Conservation (phyloP, 2,329 filamentous ascomycete species). For the Sclerotinia spermophila region DNA sequence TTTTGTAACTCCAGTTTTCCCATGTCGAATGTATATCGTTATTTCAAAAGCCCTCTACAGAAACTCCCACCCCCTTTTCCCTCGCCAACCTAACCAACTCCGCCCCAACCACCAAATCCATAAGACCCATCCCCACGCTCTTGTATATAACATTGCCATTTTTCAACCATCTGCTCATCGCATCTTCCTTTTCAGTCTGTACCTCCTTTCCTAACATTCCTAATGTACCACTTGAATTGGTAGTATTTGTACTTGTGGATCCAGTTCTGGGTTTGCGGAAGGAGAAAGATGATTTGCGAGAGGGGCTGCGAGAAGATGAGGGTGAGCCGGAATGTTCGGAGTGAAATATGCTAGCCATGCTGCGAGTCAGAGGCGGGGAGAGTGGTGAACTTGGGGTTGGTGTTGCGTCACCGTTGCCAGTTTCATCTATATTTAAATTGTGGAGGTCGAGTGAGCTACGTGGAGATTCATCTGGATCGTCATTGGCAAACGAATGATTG, state of each 20-base stretch:
- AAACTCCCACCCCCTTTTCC: conserved; percentile 52
- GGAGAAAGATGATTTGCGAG: conserved; percentile 25
- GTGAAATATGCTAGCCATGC: conserved; percentile 5
- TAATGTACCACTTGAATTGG: conserved; percentile 19
- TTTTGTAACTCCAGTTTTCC: neutral
- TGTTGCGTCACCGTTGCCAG: neutral
- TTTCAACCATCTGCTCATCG: conserved; percentile 53
- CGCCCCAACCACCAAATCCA: conserved; percentile 61
- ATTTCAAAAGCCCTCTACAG: conserved; percentile 49
- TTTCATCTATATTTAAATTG: neutral
- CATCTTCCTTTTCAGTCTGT: conserved; percentile 43
- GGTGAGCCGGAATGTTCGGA: neutral
- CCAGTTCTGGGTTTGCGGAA: conserved; percentile 19
- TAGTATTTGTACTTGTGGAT: conserved; percentile 20
- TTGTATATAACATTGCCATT: conserved; percentile 66
- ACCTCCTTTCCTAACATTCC: conserved; percentile 24
- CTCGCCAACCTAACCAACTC: conserved; percentile 55
- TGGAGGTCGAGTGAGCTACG: neutral
- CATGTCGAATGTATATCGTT: neutral
- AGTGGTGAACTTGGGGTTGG: neutral
- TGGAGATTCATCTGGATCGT: conserved; percentile 22
- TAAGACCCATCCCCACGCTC: conserved; percentile 62
- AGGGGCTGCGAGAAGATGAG: conserved; percentile 16
- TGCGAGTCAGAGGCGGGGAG: neutral
- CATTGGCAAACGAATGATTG: conserved; percentile 15